phyloP scores from a whole-genome alignment of 495 filamentous ascomycete genomes.

The Hyaloscypha variabilis region DNA sequence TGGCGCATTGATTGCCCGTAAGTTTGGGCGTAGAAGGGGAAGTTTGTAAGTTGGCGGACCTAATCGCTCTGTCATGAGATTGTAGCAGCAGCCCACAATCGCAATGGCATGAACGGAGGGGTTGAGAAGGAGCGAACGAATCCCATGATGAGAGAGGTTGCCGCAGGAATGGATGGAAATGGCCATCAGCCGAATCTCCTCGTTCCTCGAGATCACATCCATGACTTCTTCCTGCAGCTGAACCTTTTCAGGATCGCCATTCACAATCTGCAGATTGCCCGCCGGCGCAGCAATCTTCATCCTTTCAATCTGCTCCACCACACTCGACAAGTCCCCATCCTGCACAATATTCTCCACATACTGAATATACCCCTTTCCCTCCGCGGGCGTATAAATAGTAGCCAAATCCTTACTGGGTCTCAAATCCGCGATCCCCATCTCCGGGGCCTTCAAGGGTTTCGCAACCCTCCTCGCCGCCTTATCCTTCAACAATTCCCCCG shows the following conservation, averaged over 20 bases:
- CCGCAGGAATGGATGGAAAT: conserved; percentile 97
- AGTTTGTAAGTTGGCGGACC: conserved; percentile 85
- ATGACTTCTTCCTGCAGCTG: conserved; percentile 14
- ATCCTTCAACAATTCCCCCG: conserved; percentile 42
- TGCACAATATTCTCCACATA: conserved; percentile 64
- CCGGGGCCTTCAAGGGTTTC: conserved; percentile 28
- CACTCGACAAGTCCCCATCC: conserved; percentile 59
- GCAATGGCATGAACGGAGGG: conserved; percentile 84
- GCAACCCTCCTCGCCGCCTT: conserved; percentile 40
- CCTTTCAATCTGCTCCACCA: conserved; percentile 46
- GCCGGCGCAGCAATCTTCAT: conserved; percentile 18
- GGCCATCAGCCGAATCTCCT: conserved; percentile 64
- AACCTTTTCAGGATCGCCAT: background rate
- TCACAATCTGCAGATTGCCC: conserved; percentile 4
- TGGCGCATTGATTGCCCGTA: conserved; percentile 57
- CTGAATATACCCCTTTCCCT: conserved; percentile 67
- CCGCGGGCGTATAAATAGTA: conserved; percentile 46
- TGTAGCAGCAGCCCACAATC: conserved; percentile 98
- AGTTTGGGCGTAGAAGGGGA: conserved; percentile 61
- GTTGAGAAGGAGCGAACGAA: conserved; percentile 82
- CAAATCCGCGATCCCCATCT: conserved; percentile 45
- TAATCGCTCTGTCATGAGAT: conserved; percentile 87
- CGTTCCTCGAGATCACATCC: conserved; percentile 29
- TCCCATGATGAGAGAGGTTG: conserved; percentile 92
- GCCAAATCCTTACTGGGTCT: conserved; percentile 47